Base-by-base conservation (phyloP, 192 early-diverging fungal genomes). In the Borealophlyctis nickersoniae region DNA sequence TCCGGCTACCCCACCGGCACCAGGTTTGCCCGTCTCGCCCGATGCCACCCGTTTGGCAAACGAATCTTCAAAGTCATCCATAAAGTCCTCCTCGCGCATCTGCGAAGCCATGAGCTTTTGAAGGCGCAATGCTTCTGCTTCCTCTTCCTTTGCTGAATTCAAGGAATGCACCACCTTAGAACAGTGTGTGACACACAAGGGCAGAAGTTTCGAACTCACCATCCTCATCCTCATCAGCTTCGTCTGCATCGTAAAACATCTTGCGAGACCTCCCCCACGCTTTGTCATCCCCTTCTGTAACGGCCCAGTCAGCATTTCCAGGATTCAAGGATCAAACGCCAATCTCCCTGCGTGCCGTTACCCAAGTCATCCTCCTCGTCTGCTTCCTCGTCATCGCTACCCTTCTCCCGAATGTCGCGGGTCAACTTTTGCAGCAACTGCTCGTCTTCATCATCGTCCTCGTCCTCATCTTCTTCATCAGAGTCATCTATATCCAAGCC, bases 191-290 rank as follows among this genome's bases (percentile, higher is more conserved):
- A 3, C 4, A 7, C 14, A 23, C 4, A 58, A 31, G 5, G 32
- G 26, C 23, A 26, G 35, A 7, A 16, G 4, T 33, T 9, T 36
- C n/a, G 3, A 13, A 45, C 39, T 13, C 39, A 51, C 88, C 89
- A 24, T 87, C 88, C 45, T 90, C 72, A 52, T 94, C 91, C 4
- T 85, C 82, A 30, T 77, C 79, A 34, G 82, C 72, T 36, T 93
- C 90, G 57, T 96, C 92, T 3, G 90, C 91, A 57, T 92, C 74
- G 73, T 95, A 95, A 82, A 90, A 96, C 57, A 81, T 85, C 52
- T 84, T 73, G 57, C 88, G 85, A 27, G 73, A 80, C 35, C 77
- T 84, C 30, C 93, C 93, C 93, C 93, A 96, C 0, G 90, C 86
- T 39, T 79, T 74, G 30, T 89, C 84, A 69, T 84, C 66, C 53